Percentiles rank a stretch among this genome's conserved stretches.
Evolutionary conservation across 78 protist genomes (phyloP).

Genomic region (Diacronema lutheri): DNA sequence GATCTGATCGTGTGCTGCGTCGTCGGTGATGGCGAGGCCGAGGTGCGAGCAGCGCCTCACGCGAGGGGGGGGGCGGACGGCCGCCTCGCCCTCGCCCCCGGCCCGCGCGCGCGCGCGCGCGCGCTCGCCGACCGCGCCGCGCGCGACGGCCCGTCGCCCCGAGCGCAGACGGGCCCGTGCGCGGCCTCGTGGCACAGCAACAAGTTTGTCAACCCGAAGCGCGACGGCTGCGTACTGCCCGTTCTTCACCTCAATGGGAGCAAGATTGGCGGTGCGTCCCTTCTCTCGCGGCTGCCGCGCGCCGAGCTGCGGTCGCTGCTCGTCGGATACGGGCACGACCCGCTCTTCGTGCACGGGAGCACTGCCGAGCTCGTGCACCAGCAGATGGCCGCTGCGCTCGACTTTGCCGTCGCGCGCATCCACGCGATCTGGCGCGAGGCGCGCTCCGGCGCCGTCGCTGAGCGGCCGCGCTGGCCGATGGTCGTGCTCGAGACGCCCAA

Average conservation of each 20-base stretch:
- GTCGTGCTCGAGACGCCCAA: constrained; percentile 22
- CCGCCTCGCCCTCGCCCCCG: no score
- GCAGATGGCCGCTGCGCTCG: constrained; percentile 7
- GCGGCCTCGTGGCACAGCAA: constrained; percentile 18
- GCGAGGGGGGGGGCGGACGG: no score
- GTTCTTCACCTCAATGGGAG: constrained; percentile 17
- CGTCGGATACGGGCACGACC: constrained; percentile 18
- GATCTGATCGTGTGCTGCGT: constrained; percentile 25
- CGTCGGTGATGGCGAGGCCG: constrained; percentile 45
- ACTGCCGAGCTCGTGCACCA: not conserved
- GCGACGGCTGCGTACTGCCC: constrained; percentile 38
- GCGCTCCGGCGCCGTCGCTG: not conserved
- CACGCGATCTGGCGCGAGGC: not conserved
- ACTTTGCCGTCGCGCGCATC: not conserved
- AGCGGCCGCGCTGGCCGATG: constrained; percentile 8
- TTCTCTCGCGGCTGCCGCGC: not conserved
- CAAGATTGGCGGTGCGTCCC: constrained; percentile 13
- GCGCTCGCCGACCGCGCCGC: no score
- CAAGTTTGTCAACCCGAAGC: constrained; percentile 27
- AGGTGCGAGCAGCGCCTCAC: not conserved
- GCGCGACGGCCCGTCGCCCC: no score
- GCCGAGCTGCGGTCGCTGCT: not conserved
- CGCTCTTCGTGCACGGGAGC: not conserved
- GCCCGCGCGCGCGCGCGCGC: no score
- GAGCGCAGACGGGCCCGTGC: constrained; percentile 26